Evolutionary conservation across 2,329 filamentous ascomycete genomes (phyloP).

Genomic region (Cordyceps militaris): DNA sequence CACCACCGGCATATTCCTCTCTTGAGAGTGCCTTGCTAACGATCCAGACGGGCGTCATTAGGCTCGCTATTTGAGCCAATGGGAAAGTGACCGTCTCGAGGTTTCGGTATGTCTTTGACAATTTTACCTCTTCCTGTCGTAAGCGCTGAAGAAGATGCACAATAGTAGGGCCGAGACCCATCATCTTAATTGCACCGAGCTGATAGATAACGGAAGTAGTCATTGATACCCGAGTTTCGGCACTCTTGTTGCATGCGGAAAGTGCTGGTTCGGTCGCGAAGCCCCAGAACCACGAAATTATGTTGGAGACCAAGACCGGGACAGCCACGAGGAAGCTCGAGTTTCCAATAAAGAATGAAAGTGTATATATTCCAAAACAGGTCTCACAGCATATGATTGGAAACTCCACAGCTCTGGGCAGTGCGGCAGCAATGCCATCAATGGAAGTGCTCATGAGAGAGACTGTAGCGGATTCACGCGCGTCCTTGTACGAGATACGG

Average conservation of each 20-base stretch:
- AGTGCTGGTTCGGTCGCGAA: not conserved
- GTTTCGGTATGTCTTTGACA: not conserved
- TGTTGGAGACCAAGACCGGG: not conserved
- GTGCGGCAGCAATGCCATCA: not conserved
- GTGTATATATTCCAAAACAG: constrained; percentile 1
- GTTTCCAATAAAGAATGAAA: not conserved
- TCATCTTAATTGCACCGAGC: constrained; percentile 5
- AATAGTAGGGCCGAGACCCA: constrained; percentile 3
- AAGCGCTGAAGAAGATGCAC: not conserved
- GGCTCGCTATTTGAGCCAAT: not conserved
- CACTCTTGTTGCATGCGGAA: not conserved
- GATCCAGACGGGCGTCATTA: constrained; percentile 4
- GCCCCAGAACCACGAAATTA: constrained; percentile 6
- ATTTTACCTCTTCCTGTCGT: not conserved
- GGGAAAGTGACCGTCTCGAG: not conserved
- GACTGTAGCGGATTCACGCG: constrained; percentile 21
- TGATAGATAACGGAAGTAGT: not conserved
- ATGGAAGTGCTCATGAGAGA: constrained; percentile 6
- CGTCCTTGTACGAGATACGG: constrained; percentile 21
- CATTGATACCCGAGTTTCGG: not conserved
- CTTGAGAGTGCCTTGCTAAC: not conserved
- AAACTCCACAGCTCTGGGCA: not conserved
- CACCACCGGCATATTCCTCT: not conserved
- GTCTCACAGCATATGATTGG: not conserved
- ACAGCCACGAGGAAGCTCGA: not conserved